Evolutionary conservation across 768 basidiomycete species (phyloP), one percentile per base, ranked within the genome.

Genomic region (Solioccasus polychromus): DNA sequence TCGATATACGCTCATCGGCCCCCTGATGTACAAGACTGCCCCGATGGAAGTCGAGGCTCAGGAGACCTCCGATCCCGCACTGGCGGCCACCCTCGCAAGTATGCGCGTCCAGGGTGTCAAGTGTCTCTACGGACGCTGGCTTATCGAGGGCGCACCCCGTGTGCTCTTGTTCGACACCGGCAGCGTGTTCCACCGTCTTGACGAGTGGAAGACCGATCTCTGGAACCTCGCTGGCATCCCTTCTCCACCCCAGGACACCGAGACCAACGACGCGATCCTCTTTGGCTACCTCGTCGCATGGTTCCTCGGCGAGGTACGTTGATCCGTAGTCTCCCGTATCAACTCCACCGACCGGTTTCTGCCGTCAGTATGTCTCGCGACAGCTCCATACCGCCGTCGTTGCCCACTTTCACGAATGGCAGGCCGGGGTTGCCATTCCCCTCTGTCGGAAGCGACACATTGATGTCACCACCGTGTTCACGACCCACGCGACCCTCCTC

Each of bases 351-450:
- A 52, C 44, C 47, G 39, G 34, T 25, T 55, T n/a, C n/a, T n/a
- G n/a, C n/a, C n/a, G n/a, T n/a, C 63, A 92, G 89, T 93, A 91
- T 60, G 83, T 90, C 31, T 61, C 87, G 22, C 82, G 82, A 34
- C 90, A 96, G 63, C 77, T 87, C 25, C 73, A 77, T 42, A 89
- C 83, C 5, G 92, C 94, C 15, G 90, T 98, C 57, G 78, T 98
- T 47, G 94, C 93, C 54, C 96, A 99, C 69, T 96, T 99, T 74
- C 96, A 99, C 67, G 96, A 99, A 69, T 99, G 96, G 96, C 96
- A 98, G 65, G 95, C 93, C 8, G 94, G 95, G 35, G 82, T 96
- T 36, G 92, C 94, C 20, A 96, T 97, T 45, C 86, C 92, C 8
- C 78, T 98, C 12, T 95, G 92, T 68, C 78, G 96, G 53, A 98